Evolutionary conservation across 1,139 yeast species (phyloP), one percentile per base, ranked within the genome.

Genomic region (Kluyveromyces sp.): DNA sequence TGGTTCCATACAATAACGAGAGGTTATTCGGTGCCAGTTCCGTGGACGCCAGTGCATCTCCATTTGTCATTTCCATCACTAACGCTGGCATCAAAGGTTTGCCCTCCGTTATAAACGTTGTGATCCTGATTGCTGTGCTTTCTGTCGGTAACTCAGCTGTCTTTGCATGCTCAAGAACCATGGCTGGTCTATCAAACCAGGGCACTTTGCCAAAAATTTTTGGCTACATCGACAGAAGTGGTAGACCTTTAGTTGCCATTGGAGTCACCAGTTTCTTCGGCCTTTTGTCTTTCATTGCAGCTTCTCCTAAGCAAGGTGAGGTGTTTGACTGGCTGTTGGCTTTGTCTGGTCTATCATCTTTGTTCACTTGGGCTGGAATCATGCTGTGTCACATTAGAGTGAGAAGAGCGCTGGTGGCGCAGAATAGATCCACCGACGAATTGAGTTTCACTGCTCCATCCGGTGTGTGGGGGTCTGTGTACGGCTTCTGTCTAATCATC

Each of bases 71-170:
- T 59, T 81, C 83, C 34, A 71, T 78, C 47, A 67, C 63, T 36
- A 67, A 70, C 40, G 78, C 74, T 37, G 79, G 79, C 49, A 70
- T 75, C 50, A 64, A 61, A 38, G 80, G 77, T 46, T 67, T 81
- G 44, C 80, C 79, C 45, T 70, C 72, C 46, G 77, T 64, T 64
- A 73, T 73, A 52, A 74, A 74, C 47, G 77, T 68, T 16, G 77
- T 74, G 29, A 74, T 74, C 46, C 60, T 73, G 57, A 63, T 82
- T 49, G 79, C 92, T 12, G 87, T 83, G 35, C 61, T 80, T 49
- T 79, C 85, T 33, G 86, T 80, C 37, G 94, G 89, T 56, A 77
- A 77, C 59, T 75, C 81, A 26, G 76, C 83, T 16, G 80, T 80
- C 36, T 81, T 69, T 54, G 83, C 75, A 41, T 71, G 80, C 46